Base-by-base conservation (phyloP, 345 rosid genomes). In the Camelina hispida region DNA sequence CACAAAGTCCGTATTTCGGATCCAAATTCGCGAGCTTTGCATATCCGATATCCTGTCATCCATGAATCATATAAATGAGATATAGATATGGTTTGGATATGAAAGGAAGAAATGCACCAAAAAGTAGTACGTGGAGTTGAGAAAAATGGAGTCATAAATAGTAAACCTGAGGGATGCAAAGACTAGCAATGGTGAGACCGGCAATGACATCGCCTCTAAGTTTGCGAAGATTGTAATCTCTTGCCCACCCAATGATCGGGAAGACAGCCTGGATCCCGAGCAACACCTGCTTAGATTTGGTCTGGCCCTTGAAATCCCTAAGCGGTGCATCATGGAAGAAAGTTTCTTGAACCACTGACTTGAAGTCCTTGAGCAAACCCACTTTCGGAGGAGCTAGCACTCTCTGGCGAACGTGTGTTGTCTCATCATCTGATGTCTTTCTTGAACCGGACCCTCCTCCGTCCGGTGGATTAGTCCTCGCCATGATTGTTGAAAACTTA, bases 141-240 rank as follows among this genome's bases (percentile, higher is more conserved):
- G 4, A 22, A 35, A n/a, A 18, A 57, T 3, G 13, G 23, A 48
- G 17, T 59, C 17, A 28, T 75, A 7, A 37, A 30, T 51, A 28
- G 38, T 14, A 9, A 77, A 87, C 98, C 97, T 94, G 98, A 54
- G 98, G 96, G 80, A 94, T 88, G 82, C 97, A 91, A 69, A 94
- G 97, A 81, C 97, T 94, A 58, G 98, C 98, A 81, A 91, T 94
- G 69, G 98, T 94, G 37, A 94, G 87, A 37, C 98, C 98, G 3
- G 97, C 78, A 6, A 91, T 85, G 40, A 92, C n/a, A 74, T 94
- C 97, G 7, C 99, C 97, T 80, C 80, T 79, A 61, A 92, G 72
- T 76, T 90, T 92, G 0, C 30, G 40, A 6, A 92, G 61, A 74
- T 77, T 84, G 22, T 95, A 92, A 17, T 73, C 67, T 76, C 91